Base-by-base conservation (phyloP, 129 eudicot genomes). In the Solidago caesia region DNA sequence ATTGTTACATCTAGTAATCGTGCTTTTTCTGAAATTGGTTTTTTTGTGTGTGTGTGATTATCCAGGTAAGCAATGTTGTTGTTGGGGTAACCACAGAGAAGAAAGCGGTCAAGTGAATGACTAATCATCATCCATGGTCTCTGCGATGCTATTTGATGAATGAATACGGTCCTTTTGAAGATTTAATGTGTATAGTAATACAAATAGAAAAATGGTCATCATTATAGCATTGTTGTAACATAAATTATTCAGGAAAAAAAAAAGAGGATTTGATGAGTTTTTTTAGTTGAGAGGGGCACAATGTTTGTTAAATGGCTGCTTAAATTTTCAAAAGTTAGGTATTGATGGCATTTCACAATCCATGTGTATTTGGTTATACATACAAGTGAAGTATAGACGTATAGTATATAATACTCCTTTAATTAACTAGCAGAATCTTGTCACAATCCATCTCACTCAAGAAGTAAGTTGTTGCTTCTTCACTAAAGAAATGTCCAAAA, bases 31-130 rank as follows among this genome's bases (percentile, higher is more conserved):
- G 59, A 14, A 53, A 53, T 13, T 4, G 59, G 59, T 56, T 21
- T 46, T 48, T 11, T 1, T 47, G 4, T 25, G 16, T 16, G 56
- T 43, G 49, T 43, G 45, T 67, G 21, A 21, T 21, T 21, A 80
- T 56, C 8, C 73, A 88, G 95, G 95, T 89, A 48, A 89, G 91
- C 83, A 89, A 89, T 64, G 95, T 89, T 48, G 95, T 86, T 7
- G 91, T 89, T 44, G 95, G 95, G 4, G 91, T 89, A 26, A 86
- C 96, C 2, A 84, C 89, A 5, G 87, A 83, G 75, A 82, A 80
- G 73, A 83, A 78, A 71, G 73, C 46, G 39, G 57, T 68, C 57
- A 57, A 71, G 47, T 75, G 57, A 80, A 39, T 4, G 57, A 59
- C 29, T n/a, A 5, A 16, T 16, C 21, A 11, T 55, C 12, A 15